These are phyloP conservation scores for Orbilia brochopaga DNA, from an alignment of 2,329 filamentous ascomycete genomes.

Conservation along the genomic window DNA sequence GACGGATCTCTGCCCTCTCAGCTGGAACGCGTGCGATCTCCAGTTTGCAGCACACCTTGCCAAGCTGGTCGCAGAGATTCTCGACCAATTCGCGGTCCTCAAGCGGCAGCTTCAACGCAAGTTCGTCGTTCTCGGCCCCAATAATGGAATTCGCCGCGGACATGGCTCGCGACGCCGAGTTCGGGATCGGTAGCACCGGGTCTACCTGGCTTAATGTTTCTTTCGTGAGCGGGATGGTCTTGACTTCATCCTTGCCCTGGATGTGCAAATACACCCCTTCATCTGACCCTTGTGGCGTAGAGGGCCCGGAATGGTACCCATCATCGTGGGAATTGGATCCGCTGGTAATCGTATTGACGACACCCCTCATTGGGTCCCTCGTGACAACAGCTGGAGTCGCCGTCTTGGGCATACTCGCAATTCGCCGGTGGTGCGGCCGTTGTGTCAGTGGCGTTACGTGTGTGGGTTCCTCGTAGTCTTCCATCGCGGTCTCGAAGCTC, in stretches of 20 bases:
- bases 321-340: conserved; percentile 38
- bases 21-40: conserved; percentile 27
- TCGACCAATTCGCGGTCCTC: conserved; percentile 46
- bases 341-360: conserved; percentile 6
- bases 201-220: conserved; percentile 40
- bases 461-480: conserved; percentile 47
- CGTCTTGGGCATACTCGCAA: conserved; percentile 29
- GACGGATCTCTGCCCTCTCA: conserved; percentile 42
- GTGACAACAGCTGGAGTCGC: conserved; percentile 29
- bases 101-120: conserved; percentile 41
- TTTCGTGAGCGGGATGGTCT: conserved; percentile 30
- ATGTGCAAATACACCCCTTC: conserved; percentile 35
- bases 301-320: conserved; percentile 48
- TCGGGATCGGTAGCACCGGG: conserved; percentile 24
- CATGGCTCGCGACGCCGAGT: conserved; percentile 36
- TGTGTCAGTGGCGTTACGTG: conserved; percentile 36
- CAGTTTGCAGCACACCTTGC: conserved; percentile 49
- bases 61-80: conserved; percentile 48
- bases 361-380: conserved; percentile 16
- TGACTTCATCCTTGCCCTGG: conserved; percentile 8
- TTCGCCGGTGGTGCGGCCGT: conserved; percentile 37
- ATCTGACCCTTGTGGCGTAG: conserved; percentile 42
- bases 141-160: conserved; percentile 49
- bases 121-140: conserved; percentile 43
- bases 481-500: conserved; percentile 43